These are phyloP conservation scores for Aurantiochytrium sp. DNA, from an alignment of 108 stramenopile genomes.

Conservation along the genomic window DNA sequence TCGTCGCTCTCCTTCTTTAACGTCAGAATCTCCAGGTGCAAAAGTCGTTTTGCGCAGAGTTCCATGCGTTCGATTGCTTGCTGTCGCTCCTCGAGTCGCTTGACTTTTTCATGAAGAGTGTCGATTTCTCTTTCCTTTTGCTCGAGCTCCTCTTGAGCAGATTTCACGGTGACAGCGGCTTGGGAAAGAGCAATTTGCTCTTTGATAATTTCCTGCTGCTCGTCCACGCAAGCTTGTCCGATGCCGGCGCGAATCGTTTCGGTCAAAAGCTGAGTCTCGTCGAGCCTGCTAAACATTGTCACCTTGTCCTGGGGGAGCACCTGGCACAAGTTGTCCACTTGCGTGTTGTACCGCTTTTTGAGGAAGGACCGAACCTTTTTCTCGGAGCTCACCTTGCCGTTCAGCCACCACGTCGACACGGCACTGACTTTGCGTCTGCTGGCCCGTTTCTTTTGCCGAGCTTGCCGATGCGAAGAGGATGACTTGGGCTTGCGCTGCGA, in stretches of 20 bases:
- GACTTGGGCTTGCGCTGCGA: no score
- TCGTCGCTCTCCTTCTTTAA: slow-evolving; percentile 34
- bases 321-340: slow-evolving; percentile 85
- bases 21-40: slow-evolving; percentile 36
- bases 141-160: neutral
- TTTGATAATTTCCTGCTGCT: neutral
- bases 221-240: neutral
- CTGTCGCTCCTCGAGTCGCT: neutral
- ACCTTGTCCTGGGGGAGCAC: slow-evolving; percentile 92
- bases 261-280: neutral
- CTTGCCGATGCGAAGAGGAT: no score
- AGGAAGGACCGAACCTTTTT: slow-evolving; percentile 62
- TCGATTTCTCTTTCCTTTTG: neutral
- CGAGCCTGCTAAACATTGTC: slow-evolving; percentile 73
- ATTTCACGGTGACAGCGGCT: neutral
- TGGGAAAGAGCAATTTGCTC: neutral
- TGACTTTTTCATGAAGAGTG: neutral
- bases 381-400: slow-evolving; percentile 37
- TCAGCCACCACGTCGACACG: slow-evolving; percentile 40
- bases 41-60: neutral
- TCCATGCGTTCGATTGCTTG: neutral
- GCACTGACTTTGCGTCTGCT: neutral
- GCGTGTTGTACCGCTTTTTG: slow-evolving; percentile 55
- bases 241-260: slow-evolving; percentile 9
- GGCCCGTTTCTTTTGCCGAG: no score